Percentiles rank a stretch among this genome's conserved stretches.
phyloP scores from a whole-genome alignment of 2,329 filamentous ascomycete genomes.

The Phaeoacremonium minimum region DNA sequence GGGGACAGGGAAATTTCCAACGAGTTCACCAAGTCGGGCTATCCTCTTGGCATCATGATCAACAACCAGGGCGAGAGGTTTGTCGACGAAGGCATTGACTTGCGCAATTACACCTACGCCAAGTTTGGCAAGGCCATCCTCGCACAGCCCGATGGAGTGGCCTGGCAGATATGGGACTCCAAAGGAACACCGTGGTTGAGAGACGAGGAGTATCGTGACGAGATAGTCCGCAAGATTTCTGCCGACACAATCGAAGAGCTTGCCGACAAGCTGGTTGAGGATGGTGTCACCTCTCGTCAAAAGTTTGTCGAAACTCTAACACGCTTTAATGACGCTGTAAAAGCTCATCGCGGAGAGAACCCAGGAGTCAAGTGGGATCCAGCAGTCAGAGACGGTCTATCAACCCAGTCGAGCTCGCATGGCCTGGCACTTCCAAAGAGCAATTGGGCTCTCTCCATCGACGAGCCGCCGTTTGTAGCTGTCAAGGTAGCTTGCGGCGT shows the following conservation, averaged over 20 bases:
- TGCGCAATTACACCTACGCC: conserved; percentile 66
- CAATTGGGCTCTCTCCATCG: conserved; percentile 61
- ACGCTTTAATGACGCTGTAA: conserved; percentile 55
- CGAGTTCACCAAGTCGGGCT: conserved; percentile 65
- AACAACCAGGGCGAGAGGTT: conserved; percentile 56
- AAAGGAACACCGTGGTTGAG: conserved; percentile 47
- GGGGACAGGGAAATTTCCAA: conserved; percentile 60
- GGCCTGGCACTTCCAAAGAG: conserved; percentile 50
- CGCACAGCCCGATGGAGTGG: conserved; percentile 50
- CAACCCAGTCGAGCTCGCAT: conserved; percentile 46
- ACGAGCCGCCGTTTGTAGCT: conserved; percentile 54
- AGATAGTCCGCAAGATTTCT: conserved; percentile 48
- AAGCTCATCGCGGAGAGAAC: conserved; percentile 38
- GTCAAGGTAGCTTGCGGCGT: conserved; percentile 62
- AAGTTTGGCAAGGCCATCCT: conserved; percentile 60
- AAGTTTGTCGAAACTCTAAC: conserved; percentile 47
- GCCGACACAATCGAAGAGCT: conserved; percentile 50
- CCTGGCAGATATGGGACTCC: conserved; percentile 63
- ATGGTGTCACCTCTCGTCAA: conserved; percentile 39
- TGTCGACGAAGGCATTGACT: conserved; percentile 62
- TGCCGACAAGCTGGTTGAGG: conserved; percentile 39
- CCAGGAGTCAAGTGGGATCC: conserved; percentile 49
- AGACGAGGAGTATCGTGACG: conserved; percentile 57
- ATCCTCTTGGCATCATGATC: conserved; percentile 62
- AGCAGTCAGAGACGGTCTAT: conserved; percentile 55